phyloP scores from a whole-genome alignment of 345 rosid species.

The Rhodomyrtus tomentosa region DNA sequence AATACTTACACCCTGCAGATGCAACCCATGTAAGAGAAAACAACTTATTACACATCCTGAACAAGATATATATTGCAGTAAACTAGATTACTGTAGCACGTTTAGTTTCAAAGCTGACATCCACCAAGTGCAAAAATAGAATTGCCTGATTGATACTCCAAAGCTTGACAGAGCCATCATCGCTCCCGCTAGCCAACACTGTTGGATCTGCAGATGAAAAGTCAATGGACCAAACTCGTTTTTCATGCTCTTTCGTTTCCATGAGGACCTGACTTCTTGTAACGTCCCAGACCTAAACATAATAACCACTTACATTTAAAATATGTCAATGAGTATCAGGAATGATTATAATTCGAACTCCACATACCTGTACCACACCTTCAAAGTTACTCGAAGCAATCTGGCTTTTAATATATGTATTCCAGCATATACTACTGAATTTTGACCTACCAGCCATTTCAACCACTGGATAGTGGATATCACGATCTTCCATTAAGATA shows the following conservation, averaged over 20 bases:
- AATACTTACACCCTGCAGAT: constrained; percentile 73
- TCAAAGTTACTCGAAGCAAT: constrained; percentile 97
- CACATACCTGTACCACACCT: constrained; percentile 85
- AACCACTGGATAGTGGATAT: constrained; percentile 87
- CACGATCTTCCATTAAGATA: constrained; percentile 49
- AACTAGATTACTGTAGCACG: constrained; percentile 41
- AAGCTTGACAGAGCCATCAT: constrained; percentile 90
- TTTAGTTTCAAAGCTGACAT: constrained; percentile 84
- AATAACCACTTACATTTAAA: background rate
- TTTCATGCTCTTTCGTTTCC: constrained; percentile 87
- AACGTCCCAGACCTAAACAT: constrained; percentile 79
- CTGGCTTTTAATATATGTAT: constrained; percentile 82
- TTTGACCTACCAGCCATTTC: constrained; percentile 80
- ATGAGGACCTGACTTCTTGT: constrained; percentile 67
- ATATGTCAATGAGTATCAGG: constrained; percentile 4
- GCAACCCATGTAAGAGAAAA: constrained; percentile 25
- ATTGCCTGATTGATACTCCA: constrained; percentile 99
- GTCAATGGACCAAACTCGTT: constrained; percentile 92
- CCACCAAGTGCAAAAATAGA: constrained; percentile 67
- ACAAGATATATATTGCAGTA: constrained; percentile 7
- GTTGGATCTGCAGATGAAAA: constrained; percentile 89
- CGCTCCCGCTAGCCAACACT: constrained; percentile 90
- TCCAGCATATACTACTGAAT: constrained; percentile 89
- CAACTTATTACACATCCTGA: constrained; percentile 32
- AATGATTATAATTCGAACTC: background rate